A percentile compares a stretch with the other conserved stretches of the same genome.
Evolutionary conservation across 192 early-diverging fungal genomes (phyloP).

Genomic region (Umbelopsis sp.): DNA sequence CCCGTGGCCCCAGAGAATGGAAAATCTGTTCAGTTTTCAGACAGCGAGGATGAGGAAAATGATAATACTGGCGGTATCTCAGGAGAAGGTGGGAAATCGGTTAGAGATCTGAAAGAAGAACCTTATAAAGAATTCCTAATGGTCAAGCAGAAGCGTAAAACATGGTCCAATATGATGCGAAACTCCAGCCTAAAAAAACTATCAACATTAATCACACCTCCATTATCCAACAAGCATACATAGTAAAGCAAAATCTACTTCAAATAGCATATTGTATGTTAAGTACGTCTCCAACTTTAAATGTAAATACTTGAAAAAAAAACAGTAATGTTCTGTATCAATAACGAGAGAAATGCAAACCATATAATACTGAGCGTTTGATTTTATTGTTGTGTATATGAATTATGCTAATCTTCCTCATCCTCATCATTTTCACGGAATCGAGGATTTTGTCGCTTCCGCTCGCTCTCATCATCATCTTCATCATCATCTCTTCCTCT

Average conservation of each 20-base stretch:
- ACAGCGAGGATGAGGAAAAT: neutral
- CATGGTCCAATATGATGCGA: conserved; percentile 18
- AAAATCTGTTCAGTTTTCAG: neutral
- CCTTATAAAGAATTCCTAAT: conserved; percentile 18
- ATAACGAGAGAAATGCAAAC: neutral
- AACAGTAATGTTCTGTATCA: neutral
- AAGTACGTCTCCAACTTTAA: neutral
- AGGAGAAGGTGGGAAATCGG: neutral
- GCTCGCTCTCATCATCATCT: conserved; percentile 33
- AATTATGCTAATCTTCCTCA: conserved; percentile 35
- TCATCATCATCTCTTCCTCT: conserved; percentile 46
- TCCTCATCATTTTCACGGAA: conserved; percentile 51
- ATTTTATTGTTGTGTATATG: neutral
- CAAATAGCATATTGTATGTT: neutral
- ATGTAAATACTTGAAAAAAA: neutral
- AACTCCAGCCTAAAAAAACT: conserved; percentile 21
- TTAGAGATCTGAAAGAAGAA: neutral
- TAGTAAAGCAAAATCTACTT: neutral
- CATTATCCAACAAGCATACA: neutral
- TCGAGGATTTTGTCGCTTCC: conserved; percentile 48
- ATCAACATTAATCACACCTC: neutral
- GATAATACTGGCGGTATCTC: neutral
- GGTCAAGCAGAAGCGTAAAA: conserved; percentile 2
- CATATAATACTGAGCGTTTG: neutral
- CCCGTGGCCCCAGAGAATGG: neutral